Evolutionary conservation across 163 green algal genomes (phyloP).

Genomic region (Chloromonas sp.): DNA sequence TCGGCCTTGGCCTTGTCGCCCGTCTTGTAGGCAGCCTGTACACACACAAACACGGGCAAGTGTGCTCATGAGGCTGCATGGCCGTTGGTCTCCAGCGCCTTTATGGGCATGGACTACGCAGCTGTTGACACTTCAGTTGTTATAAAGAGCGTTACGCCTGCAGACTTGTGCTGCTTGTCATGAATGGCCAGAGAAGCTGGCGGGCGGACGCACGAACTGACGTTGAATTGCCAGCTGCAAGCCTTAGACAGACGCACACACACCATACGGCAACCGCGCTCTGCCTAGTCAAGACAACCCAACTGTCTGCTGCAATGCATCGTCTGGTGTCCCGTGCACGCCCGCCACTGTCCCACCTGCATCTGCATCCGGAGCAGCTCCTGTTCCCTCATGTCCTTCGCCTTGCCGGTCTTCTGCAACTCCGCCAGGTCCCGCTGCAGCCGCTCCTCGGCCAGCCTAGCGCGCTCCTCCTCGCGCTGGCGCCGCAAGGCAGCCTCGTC

Average conservation of each 20-base stretch:
- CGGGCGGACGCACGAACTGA: too few species aligned
- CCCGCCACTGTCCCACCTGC: slow-evolving; percentile 29
- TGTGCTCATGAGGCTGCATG: not conserved
- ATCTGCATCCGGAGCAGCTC: slow-evolving; percentile 79
- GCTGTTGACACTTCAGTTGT: not conserved
- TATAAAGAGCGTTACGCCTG: too few species aligned
- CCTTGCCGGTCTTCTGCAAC: slow-evolving; percentile 62
- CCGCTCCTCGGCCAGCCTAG: slow-evolving; percentile 40
- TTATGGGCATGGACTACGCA: not conserved
- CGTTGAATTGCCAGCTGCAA: too few species aligned
- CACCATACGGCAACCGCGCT: too few species aligned
- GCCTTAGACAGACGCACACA: too few species aligned
- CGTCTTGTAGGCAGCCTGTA: slow-evolving; percentile 63
- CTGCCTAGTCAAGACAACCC: too few species aligned
- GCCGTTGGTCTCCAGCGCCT: not conserved
- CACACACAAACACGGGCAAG: not conserved
- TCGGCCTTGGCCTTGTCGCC: slow-evolving; percentile 57
- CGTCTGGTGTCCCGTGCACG: not conserved
- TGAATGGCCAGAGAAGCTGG: too few species aligned
- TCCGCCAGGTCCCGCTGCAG: slow-evolving; percentile 50
- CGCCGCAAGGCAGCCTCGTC: slow-evolving; percentile 66
- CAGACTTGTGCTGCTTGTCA: too few species aligned
- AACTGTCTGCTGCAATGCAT: too few species aligned
- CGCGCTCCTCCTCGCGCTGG: slow-evolving; percentile 46
- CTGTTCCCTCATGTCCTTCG: slow-evolving; percentile 77